Evolutionary conservation across 2,329 filamentous ascomycete species (phyloP), one percentile per base, ranked within the genome.

Genomic region (Fusarium nisikadoi): DNA sequence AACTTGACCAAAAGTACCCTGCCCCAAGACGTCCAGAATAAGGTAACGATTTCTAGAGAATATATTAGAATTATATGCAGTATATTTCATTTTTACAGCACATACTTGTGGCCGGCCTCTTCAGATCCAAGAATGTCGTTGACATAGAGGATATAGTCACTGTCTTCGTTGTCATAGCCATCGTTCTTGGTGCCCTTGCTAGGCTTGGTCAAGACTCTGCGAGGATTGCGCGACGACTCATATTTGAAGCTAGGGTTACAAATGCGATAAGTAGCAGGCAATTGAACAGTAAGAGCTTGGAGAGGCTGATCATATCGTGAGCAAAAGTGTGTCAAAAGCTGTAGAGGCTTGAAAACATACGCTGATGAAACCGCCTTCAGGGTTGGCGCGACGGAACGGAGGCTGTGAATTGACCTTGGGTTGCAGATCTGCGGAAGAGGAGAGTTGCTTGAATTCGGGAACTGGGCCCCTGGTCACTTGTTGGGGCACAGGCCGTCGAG

Each of bases 101-200:
- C 91, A 76, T 86, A 94, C 93, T 98, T 99, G 86, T 99, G 96
- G 43, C 96, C 96, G 70, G 95, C 95, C 82, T 99, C 96, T 83
- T 99, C 96, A 19, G 95, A 98, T 14, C 96, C 96, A 60, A 99
- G 86, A 72, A 99, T 99, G 80, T 99, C 96, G 81, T 99, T 99
- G 77, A 99, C 96, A 77, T 98, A 99, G 75, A 99, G 89, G 78
- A 99, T 99, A 80, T 99, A 99, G 80, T 99, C 96, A 81, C 96
- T 98, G 76, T 99, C 96, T 81, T 99, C 96, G 76, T 99, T 99
- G 80, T 99, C 96, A 79, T 96, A 99, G 8, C 96, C 96, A 84
- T 99, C 96, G 79, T 99, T 99, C 87, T 99, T 99, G 70, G 93
- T 90, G 19, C 96, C 96, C 84, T 99, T 99, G 88, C 96, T 98